Base-by-base conservation (phyloP, 1,139 yeast species). In the Zhuliangozyma blackwelliae region DNA sequence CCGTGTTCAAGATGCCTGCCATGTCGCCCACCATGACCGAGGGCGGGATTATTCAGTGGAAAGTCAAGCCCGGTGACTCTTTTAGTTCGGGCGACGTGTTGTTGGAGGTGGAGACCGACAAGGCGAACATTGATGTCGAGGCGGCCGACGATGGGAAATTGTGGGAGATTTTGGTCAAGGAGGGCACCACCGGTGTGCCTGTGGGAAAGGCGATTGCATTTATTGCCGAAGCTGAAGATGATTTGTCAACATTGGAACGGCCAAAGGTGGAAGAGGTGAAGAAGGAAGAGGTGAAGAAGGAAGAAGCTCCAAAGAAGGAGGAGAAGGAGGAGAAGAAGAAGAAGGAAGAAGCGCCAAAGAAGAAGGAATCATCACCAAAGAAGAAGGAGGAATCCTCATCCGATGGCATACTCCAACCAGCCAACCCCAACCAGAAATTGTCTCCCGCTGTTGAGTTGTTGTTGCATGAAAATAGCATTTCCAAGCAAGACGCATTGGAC, bases 11-110 rank as follows among this genome's bases (percentile, higher is more conserved):
- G 39, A 92, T 92, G 97, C 98, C 98, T 4, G 97, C 98, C 22
- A 87, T 92, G 97, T 89, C 97, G 7, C 98, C 98, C 29, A 92
- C 98, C 16, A 92, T 92, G 98, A 88, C 92, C 23, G 89, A 82
- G 56, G 98, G 98, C 32, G 96, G 96, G n/a, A 77, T 92, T 49
- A 88, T 88, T n/a, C 72, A 79, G 39, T 92, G 98, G 98, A 87
- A 88, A 59, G 73, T 81, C 54, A 81, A 88, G 56, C 80, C 82
- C 34, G 97, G 96, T 33, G 94, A 87, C 10, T 44, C 68, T 7
- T 90, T 83, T 61, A 57, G 67, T 31, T 78, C 95, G 5, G 98
- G 98, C 23, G 97, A 92, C 55, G 89, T 86, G 3, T 63, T 89
- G 38, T 64, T 89, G 37, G 97, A 89, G 54, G 86, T 89, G 27